Conservation (phyloP, 1,284 basidiomycete species). For the Polyporus tsugae region DNA sequence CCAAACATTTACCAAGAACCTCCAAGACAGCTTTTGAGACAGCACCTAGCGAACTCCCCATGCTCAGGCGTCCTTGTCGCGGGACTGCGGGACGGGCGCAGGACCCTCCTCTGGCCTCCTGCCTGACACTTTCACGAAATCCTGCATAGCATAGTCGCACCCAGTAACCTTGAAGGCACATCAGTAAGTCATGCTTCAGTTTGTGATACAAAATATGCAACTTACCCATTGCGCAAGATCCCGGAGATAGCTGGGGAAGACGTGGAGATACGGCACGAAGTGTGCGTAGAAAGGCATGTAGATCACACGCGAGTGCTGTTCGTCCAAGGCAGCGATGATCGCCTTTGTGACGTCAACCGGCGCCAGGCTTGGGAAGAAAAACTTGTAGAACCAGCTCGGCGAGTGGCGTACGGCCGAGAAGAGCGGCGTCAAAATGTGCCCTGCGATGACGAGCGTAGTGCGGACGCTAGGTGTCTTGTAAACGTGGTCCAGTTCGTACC, state of each 20-base stretch:
- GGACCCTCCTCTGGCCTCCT: slow-evolving; percentile 52
- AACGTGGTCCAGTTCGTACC: slow-evolving; percentile 86
- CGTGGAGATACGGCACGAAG: slow-evolving; percentile 60
- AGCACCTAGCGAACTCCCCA: neutral
- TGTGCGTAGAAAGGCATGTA: slow-evolving; percentile 79
- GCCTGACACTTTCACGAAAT: slow-evolving; percentile 57
- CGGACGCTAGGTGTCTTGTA: slow-evolving; percentile 79
- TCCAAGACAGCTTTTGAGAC: neutral
- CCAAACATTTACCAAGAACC: neutral
- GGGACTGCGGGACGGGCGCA: slow-evolving; percentile 17
- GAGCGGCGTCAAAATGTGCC: slow-evolving; percentile 78
- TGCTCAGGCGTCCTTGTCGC: slow-evolving; percentile 19
- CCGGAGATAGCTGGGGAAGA: slow-evolving; percentile 75
- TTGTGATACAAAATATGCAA: neutral
- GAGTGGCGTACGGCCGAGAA: slow-evolving; percentile 71
- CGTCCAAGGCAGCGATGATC: slow-evolving; percentile 83
- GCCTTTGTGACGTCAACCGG: slow-evolving; percentile 81
- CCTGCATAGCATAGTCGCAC: slow-evolving; percentile 55
- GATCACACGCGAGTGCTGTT: slow-evolving; percentile 76
- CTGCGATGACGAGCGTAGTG: slow-evolving; percentile 83
- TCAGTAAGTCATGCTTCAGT: neutral
- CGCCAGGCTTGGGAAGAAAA: slow-evolving; percentile 78
- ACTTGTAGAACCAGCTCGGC: slow-evolving; percentile 60
- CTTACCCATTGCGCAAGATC: slow-evolving; percentile 79
- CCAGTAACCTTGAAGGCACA: slow-evolving; percentile 55